Evolutionary conservation across 2,329 filamentous ascomycete genomes (phyloP).

Genomic region (Scedosporium aurantiacum): DNA sequence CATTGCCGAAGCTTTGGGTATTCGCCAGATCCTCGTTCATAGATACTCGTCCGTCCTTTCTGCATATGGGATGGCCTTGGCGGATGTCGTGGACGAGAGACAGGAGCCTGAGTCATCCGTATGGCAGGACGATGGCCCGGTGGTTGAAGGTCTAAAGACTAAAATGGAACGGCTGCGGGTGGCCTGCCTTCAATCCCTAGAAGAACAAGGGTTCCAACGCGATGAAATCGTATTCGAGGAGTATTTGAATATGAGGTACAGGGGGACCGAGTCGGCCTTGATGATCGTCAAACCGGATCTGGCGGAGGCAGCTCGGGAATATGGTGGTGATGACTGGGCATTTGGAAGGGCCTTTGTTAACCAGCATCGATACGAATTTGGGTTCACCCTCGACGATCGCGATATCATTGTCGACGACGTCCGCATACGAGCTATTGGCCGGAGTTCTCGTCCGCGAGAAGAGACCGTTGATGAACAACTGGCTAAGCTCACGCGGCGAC

Average conservation of each 20-base stretch:
- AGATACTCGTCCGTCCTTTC: constrained; percentile 82
- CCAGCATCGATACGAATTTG: constrained; percentile 87
- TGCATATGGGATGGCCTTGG: constrained; percentile 85
- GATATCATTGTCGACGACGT: constrained; percentile 89
- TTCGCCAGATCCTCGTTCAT: constrained; percentile 76
- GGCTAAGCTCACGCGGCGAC: constrained; percentile 50
- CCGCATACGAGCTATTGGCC: constrained; percentile 77
- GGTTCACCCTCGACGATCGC: constrained; percentile 72
- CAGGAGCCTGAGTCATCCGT: constrained; percentile 64
- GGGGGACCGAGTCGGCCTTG: constrained; percentile 79
- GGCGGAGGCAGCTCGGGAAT: constrained; percentile 41
- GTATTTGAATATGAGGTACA: constrained; percentile 88
- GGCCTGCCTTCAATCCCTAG: constrained; percentile 57
- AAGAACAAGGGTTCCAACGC: constrained; percentile 68
- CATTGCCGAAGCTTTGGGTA: constrained; percentile 74
- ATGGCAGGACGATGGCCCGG: constrained; percentile 44
- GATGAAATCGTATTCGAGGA: constrained; percentile 74
- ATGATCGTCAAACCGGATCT: constrained; percentile 71
- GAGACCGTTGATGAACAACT: constrained; percentile 80
- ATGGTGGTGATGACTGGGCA: constrained; percentile 60
- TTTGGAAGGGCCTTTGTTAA: constrained; percentile 77
- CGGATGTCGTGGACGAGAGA: constrained; percentile 83
- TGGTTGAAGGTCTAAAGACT: constrained; percentile 49
- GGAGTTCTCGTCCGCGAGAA: constrained; percentile 69
- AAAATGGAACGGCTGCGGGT: constrained; percentile 73